phyloP scores from a whole-genome alignment of 192 early-diverging fungal genomes.

The Podila epicladia region DNA sequence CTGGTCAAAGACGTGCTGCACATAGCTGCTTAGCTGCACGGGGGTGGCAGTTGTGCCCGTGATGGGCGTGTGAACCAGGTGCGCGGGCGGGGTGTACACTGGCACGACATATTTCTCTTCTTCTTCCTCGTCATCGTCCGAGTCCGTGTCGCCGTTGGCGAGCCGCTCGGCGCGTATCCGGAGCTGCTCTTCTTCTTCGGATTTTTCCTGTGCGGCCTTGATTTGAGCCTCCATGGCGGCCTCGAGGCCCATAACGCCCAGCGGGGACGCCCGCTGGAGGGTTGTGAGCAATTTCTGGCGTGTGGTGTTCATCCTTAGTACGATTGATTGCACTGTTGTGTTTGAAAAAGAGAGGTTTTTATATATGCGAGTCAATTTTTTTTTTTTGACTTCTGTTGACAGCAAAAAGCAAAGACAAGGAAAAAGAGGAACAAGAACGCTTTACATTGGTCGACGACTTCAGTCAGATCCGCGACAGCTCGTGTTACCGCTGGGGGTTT shows the following conservation, averaged over 20 bases:
- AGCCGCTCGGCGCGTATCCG: background rate
- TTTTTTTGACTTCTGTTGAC: background rate
- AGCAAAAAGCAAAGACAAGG: background rate
- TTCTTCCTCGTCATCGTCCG: background rate
- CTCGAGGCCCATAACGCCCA: constrained; percentile 17
- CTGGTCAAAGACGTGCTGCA: constrained; percentile 29
- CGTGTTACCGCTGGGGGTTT: constrained; percentile 21
- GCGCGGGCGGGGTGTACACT: constrained; percentile 21
- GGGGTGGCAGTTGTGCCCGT: constrained; percentile 33
- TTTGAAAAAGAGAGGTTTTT: background rate
- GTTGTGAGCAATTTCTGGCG: constrained; percentile 20
- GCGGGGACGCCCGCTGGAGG: constrained; percentile 30
- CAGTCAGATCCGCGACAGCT: constrained; percentile 22
- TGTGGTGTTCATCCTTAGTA: constrained; percentile 15
- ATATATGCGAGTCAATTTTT: too few relatives aligned
- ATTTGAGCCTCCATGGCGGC: constrained; percentile 19
- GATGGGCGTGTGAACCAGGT: constrained; percentile 13
- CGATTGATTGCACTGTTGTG: constrained; percentile 28
- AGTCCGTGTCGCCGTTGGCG: background rate
- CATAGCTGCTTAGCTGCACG: constrained; percentile 15
- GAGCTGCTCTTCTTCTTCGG: background rate
- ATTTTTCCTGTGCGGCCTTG: constrained; percentile 24
- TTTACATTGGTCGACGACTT: constrained; percentile 29
- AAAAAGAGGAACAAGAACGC: background rate
- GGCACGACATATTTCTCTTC: background rate